Conservation (phyloP, 345 rosid species). For the Moringa oleifera region DNA sequence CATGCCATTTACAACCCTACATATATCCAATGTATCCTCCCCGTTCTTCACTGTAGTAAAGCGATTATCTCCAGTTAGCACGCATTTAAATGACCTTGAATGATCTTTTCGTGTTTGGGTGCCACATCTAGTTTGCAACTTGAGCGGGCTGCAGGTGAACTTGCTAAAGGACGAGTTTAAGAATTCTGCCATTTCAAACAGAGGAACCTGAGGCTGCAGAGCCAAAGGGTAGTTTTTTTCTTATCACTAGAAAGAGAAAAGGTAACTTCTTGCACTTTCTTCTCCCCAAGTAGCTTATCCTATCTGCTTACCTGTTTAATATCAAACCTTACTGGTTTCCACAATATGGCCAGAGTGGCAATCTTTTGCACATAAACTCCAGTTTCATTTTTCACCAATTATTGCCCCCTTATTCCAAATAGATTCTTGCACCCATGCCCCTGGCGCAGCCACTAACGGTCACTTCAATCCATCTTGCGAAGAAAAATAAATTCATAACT, state of each 20-base stretch:
- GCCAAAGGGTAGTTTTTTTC: too few species aligned
- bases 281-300: not conserved
- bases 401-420: too few species aligned
- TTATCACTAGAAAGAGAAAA: too few species aligned
- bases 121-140: constrained; percentile 16
- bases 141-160: constrained; percentile 7
- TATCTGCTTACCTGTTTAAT: not conserved
- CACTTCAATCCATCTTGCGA: too few species aligned
- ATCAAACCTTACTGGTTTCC: too few species aligned
- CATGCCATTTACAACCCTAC: constrained; percentile 62
- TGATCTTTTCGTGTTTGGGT: constrained; percentile 6
- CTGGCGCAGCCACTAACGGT: too few species aligned
- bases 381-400: too few species aligned
- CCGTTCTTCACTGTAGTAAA: constrained; percentile 41
- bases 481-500: too few species aligned
- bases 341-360: too few species aligned
- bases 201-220: not conserved
- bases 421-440: too few species aligned
- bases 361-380: too few species aligned
- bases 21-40: constrained; percentile 43
- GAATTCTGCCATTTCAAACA: not conserved
- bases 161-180: not conserved
- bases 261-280: too few species aligned
- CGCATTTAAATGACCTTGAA: constrained; percentile 27
- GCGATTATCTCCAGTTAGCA: constrained; percentile 24